Conservation (phyloP, 1,139 yeast genomes). For the Magnusiomyces suaveolens region DNA sequence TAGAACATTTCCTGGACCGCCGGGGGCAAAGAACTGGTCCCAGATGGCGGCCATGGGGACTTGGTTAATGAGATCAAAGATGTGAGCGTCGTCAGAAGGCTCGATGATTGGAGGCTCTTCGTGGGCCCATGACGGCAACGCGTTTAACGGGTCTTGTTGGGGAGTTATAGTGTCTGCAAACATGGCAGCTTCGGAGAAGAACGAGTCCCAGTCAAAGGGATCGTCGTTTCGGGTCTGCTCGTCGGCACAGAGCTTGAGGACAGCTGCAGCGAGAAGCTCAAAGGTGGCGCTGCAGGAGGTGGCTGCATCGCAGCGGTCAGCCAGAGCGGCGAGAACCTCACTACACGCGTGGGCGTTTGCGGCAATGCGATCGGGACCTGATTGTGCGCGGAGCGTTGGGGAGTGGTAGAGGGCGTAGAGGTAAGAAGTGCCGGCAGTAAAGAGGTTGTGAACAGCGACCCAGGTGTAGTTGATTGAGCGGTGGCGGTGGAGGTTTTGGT, state of each 20-base stretch:
- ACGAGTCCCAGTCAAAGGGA: conserved; percentile 1
- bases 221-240: conserved; percentile 14
- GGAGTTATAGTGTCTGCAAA: background rate
- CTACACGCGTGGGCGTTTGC: conserved; percentile 48
- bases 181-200: conserved; percentile 4
- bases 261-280: conserved; percentile 62
- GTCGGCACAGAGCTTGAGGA: conserved; percentile 50
- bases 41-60: conserved; percentile 63
- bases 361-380: conserved; percentile 46
- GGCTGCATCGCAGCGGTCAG: conserved; percentile 74
- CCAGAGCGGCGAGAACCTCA: conserved; percentile 49
- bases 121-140: background rate
- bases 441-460: conserved; percentile 85
- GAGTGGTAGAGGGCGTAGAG: conserved; percentile 68
- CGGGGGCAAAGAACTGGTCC: conserved; percentile 53
- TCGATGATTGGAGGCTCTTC: background rate
- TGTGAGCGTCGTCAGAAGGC: conserved; percentile 37
- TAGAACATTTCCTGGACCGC: background rate
- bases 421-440: conserved; percentile 82
- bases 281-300: conserved; percentile 59
- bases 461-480: conserved; percentile 74
- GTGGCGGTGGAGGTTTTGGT: conserved; percentile 45
- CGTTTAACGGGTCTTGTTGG: background rate
- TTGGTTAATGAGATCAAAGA: conserved; percentile 54
- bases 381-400: conserved; percentile 40